Conservation (phyloP, 345 rosid species). For the Eucalyptus sp. region DNA sequence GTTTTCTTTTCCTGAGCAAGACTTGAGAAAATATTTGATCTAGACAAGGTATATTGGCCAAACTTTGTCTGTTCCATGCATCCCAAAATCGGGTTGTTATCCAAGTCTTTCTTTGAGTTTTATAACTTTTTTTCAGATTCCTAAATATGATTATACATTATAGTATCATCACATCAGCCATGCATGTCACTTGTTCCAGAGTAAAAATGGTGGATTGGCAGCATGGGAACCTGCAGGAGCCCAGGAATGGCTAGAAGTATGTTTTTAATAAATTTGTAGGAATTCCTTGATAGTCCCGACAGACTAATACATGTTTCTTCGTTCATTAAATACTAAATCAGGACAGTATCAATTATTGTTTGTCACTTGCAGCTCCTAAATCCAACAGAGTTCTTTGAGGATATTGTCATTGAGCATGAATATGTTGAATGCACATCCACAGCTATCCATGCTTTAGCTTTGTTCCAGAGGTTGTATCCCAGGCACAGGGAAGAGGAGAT, state of each 20-base stretch:
- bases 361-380: constrained; percentile 30
- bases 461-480: constrained; percentile 34
- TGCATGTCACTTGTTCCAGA: constrained; percentile 9
- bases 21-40: neutral
- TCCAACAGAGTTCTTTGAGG: constrained; percentile 43
- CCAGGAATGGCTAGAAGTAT: constrained; percentile 39
- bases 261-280: constrained; percentile 4
- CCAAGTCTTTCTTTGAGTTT: neutral
- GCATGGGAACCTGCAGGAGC: constrained; percentile 60
- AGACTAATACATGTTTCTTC: neutral
- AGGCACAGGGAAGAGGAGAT: constrained; percentile 33
- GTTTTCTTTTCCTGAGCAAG: neutral
- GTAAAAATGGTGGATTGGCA: constrained; percentile 43
- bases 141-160: neutral
- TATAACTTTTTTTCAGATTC: neutral
- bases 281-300: neutral
- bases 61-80: neutral
- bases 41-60: neutral
- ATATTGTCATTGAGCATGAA: constrained; percentile 28
- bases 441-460: constrained; percentile 15
- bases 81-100: neutral
- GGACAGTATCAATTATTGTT: neutral
- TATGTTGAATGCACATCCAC: constrained; percentile 45
- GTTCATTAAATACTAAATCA: neutral
- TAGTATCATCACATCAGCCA: neutral